Conservation (phyloP, 768 basidiomycete species). For the Amanita muscaria region DNA sequence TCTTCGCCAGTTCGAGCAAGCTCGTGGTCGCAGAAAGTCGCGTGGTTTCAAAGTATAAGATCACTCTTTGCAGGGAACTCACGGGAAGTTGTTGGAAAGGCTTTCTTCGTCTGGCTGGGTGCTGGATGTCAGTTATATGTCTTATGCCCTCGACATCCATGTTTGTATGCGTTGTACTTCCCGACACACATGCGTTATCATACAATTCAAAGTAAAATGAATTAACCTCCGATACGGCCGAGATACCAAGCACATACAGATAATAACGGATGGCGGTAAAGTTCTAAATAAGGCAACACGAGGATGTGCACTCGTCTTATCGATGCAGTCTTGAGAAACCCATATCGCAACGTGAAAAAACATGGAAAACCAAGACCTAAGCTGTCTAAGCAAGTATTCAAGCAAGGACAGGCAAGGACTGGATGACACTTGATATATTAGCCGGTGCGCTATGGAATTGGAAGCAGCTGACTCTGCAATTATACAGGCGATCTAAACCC, state of each 20-base stretch:
- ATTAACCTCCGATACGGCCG: background rate
- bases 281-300: too few relatives aligned
- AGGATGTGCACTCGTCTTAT: too few relatives aligned
- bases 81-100: conserved; percentile 16
- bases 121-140: conserved; percentile 27
- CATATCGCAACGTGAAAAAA: too few relatives aligned
- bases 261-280: too few relatives aligned
- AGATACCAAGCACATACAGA: background rate
- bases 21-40: conserved; percentile 97
- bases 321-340: too few relatives aligned
- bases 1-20: conserved; percentile 75
- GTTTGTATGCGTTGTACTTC: conserved; percentile 3
- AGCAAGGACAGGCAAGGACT: too few relatives aligned
- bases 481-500: too few relatives aligned
- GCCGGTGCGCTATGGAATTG: too few relatives aligned
- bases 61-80: background rate
- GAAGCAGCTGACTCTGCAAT: too few relatives aligned
- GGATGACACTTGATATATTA: too few relatives aligned
- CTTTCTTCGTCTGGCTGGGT: conserved; percentile 11
- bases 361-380: too few relatives aligned
- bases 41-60: conserved; percentile 94
- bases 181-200: background rate
- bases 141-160: conserved; percentile 22
- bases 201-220: conserved; percentile 1
- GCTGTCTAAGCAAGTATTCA: too few relatives aligned